Conservation (phyloP, 2,329 filamentous ascomycete species). For the Daldinia eschscholtzii region DNA sequence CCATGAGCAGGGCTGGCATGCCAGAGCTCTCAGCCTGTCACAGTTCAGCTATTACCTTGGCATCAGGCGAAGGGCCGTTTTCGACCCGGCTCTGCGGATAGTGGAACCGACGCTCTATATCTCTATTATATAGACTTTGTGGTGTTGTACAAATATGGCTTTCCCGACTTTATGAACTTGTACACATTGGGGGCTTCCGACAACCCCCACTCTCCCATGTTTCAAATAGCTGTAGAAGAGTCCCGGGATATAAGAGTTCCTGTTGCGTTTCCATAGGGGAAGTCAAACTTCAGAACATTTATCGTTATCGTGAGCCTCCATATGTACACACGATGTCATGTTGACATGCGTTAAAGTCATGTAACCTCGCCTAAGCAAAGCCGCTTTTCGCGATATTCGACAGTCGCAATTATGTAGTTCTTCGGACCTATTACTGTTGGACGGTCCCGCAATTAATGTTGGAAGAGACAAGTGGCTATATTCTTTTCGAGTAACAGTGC, state of each 20-base stretch:
- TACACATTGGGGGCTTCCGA: background rate
- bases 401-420: background rate
- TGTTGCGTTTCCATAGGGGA: background rate
- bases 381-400: background rate
- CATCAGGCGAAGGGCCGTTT: slow-evolving; percentile 20
- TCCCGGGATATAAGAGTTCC: background rate
- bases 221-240: background rate
- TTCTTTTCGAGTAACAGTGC: background rate
- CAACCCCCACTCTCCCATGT: background rate
- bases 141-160: background rate
- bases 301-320: background rate
- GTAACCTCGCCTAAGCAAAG: slow-evolving; percentile 5
- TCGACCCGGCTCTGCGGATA: slow-evolving; percentile 35
- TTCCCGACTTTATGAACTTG: slow-evolving; percentile 4
- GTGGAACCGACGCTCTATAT: slow-evolving; percentile 7
- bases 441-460: background rate
- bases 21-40: slow-evolving; percentile 23
- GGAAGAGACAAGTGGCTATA: background rate
- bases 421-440: slow-evolving; percentile 2
- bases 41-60: slow-evolving; percentile 34
- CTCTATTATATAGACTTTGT: slow-evolving; percentile 11
- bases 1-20: slow-evolving; percentile 25
- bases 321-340: background rate
- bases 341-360: background rate
- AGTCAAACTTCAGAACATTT: background rate